Conservation (phyloP, 768 basidiomycete species). For the Russula sp. region DNA sequence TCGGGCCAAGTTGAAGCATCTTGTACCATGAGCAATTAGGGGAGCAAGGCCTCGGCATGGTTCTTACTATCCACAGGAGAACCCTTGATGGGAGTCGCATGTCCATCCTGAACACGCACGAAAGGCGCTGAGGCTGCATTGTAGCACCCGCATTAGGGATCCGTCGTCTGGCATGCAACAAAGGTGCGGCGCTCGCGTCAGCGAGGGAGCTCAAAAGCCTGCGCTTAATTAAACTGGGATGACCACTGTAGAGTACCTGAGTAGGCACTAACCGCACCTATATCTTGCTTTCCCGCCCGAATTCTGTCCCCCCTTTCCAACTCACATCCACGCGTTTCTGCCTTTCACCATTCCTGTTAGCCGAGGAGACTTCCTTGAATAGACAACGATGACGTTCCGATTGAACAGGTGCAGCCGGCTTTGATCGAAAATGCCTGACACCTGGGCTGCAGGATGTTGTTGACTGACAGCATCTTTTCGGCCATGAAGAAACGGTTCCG, state of each 20-base stretch:
- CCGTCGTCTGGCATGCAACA: not conserved
- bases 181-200: not conserved
- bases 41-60: not conserved
- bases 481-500: not conserved
- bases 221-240: not conserved
- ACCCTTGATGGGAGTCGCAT: not conserved
- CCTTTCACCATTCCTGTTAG: not conserved
- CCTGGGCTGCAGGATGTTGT: not conserved
- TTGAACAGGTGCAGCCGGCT: not conserved
- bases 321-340: not conserved
- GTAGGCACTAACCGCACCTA: not conserved
- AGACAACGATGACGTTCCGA: not conserved
- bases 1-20: not conserved
- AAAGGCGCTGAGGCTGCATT: constrained; percentile 12
- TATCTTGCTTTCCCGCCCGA: not conserved
- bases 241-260: not conserved
- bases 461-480: not conserved
- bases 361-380: not conserved
- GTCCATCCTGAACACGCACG: constrained; percentile 2
- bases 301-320: not conserved
- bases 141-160: not conserved
- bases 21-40: constrained; percentile 2
- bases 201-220: not conserved
- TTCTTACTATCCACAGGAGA: not conserved
- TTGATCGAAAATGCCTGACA: constrained; percentile 3